Evolutionary conservation across 169 alveolate genomes (phyloP), one percentile per base, ranked within the genome.

Genomic region (Plasmodium blacklocki): DNA sequence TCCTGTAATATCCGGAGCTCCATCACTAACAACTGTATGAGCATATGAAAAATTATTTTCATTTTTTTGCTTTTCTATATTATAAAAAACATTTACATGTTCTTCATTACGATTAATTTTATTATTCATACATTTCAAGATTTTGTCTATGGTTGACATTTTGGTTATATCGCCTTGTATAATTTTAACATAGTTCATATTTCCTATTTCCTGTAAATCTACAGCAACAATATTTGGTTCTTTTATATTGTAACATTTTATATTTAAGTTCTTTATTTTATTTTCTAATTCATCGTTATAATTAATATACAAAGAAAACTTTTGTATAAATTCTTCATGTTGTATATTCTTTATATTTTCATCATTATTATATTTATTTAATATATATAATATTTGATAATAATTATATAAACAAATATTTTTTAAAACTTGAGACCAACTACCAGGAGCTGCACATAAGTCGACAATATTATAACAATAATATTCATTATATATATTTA

Each of bases 1-100:
- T 14, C 99, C 99, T 26, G 99, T 97, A 2, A 98, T 98, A 88
- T 98, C 99, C 3, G 99, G 99, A 5, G 99, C 99, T 1, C 99
- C 99, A 95, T 98, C 99, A 86, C 99, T 96, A 15, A 98, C 96
- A 32, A 98, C 98, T 43, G 98, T 89, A 67, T 98, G 98, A 0
- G 99, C 98, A 70, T 94, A 92, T 60, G 74, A 54, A 73, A 59
- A 93, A 74, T 66, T 93, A 68, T 68, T 68, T 19, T 15, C 3
- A 6, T 6, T 21, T 4, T 45, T 45, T 1, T 15, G 21, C 5
- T 64, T 7, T 14, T 0, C 18, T 15, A 2, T 60, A 73, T 87
- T 21, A 75, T 50, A 3, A 29, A 67, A 47, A 74, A 21, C 18
- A 39, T 43, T 70, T 29, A n/a, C 15, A 23, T 15, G 83, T n/a